Evolutionary conservation across 441 rosid species (phyloP).

Genomic region (Erodium texanum): DNA sequence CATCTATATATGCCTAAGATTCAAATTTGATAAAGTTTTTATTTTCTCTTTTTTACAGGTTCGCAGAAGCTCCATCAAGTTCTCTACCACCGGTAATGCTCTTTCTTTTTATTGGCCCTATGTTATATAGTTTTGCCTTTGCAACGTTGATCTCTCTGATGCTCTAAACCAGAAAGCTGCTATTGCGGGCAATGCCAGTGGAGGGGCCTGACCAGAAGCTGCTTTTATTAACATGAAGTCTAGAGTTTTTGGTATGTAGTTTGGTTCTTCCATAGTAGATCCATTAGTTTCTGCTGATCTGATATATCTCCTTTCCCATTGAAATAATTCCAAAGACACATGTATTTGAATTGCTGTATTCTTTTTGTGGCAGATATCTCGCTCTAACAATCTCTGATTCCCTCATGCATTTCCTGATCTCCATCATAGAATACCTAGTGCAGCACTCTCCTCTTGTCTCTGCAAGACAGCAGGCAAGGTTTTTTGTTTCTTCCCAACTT

Average conservation of each 20-base stretch:
- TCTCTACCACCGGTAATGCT: conserved; percentile 40
- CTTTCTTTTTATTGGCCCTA: too few species aligned
- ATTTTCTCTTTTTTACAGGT: conserved; percentile 35
- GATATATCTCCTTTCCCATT: not conserved
- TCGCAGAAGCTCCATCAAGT: conserved; percentile 43
- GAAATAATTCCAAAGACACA: conserved; percentile 11
- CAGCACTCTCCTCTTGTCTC: conserved; percentile 8
- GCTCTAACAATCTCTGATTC: conserved; percentile 30
- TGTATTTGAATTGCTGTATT: conserved; percentile 6
- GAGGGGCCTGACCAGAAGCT: conserved; percentile 32
- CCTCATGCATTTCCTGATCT: conserved; percentile 32
- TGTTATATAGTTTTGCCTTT: conserved; percentile 10
- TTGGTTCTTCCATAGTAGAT: not conserved
- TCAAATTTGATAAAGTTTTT: not conserved
- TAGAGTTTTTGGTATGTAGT: conserved; percentile 11
- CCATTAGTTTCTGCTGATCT: not conserved
- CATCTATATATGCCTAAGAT: conserved; percentile 3
- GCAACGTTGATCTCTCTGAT: conserved; percentile 14
- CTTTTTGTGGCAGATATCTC: conserved; percentile 45
- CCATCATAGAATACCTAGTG: conserved; percentile 27
- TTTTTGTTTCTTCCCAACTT: conserved; percentile 10
- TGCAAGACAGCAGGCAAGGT: conserved; percentile 16
- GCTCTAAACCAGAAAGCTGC: conserved; percentile 44
- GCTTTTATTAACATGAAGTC: conserved; percentile 29
- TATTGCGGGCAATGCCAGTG: conserved; percentile 57